These are phyloP conservation scores for Saccharomyces hybrid DNA, from an alignment of 1,139 yeast genomes.

Conservation along the genomic window DNA sequence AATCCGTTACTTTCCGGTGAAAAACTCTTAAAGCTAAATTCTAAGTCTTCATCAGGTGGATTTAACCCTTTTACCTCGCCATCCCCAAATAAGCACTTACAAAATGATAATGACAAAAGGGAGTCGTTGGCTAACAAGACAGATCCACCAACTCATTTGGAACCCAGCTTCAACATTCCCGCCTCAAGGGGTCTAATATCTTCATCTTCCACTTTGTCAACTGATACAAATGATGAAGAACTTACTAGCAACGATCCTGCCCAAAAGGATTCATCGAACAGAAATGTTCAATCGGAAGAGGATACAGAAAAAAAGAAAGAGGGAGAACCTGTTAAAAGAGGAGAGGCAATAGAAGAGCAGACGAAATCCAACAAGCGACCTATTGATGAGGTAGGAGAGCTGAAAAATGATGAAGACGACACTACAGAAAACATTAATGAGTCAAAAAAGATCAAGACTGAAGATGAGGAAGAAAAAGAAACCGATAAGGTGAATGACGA, in stretches of 20 bases:
- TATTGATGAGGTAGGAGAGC: neutral
- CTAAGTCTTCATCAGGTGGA: neutral
- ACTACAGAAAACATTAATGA: neutral
- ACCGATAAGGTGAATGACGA: neutral
- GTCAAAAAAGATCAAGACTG: neutral
- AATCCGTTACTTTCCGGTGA: neutral
- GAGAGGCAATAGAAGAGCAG: neutral
- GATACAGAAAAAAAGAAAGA: neutral
- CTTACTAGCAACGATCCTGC: neutral
- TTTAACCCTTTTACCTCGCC: neutral
- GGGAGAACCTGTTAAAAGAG: slow-evolving; percentile 1
- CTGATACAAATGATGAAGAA: neutral
- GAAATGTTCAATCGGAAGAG: neutral
- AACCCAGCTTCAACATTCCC: neutral
- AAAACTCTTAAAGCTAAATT: neutral
- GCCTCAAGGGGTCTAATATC: neutral
- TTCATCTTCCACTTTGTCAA: neutral
- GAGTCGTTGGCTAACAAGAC: neutral
- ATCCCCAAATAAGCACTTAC: neutral
- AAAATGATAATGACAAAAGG: neutral
- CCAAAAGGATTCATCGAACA: neutral
- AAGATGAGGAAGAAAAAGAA: slow-evolving; percentile 1
- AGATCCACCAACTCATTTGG: neutral
- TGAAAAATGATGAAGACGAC: slow-evolving; percentile 1
- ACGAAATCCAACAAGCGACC: neutral